Evolutionary conservation across 495 filamentous ascomycete genomes (phyloP).

Genomic region (Neurospora sp.): DNA sequence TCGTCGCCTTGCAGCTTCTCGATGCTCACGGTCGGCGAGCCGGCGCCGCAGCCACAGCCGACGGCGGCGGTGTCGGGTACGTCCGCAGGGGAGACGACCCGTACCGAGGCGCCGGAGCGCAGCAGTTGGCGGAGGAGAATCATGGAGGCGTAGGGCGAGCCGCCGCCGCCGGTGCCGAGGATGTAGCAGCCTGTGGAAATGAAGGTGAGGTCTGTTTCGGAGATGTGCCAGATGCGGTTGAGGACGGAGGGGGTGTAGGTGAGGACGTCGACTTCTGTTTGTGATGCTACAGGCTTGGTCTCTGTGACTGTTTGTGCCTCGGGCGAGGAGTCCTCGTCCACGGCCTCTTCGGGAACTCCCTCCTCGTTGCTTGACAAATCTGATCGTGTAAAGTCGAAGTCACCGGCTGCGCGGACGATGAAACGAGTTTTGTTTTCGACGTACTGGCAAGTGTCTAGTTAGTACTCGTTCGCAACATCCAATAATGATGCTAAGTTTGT

Average conservation of each 20-base stretch:
- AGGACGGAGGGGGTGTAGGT: slow-evolving; percentile 41
- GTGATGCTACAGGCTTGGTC: not conserved
- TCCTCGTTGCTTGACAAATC: slow-evolving; percentile 13
- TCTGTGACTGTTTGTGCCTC: slow-evolving; percentile 14
- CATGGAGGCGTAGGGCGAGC: slow-evolving; percentile 37
- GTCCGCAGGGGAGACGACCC: slow-evolving; percentile 24
- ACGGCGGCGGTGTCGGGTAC: slow-evolving; percentile 23
- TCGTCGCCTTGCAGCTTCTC: slow-evolving; percentile 44
- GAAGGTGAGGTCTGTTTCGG: slow-evolving; percentile 46
- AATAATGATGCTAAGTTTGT: not conserved
- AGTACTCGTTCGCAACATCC: not conserved
- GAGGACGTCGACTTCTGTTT: slow-evolving; percentile 29
- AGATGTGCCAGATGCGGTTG: slow-evolving; percentile 45
- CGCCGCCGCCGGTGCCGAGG: slow-evolving; percentile 52
- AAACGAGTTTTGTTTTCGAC: slow-evolving; percentile 42
- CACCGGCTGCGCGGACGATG: slow-evolving; percentile 40
- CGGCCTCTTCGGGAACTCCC: not conserved
- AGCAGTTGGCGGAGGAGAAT: slow-evolving; percentile 36
- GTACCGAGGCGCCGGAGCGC: slow-evolving; percentile 34
- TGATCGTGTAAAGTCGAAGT: slow-evolving; percentile 36
- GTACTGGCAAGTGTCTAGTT: slow-evolving; percentile 19
- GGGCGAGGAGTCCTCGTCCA: slow-evolving; percentile 5
- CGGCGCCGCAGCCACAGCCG: slow-evolving; percentile 36
- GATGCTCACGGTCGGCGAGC: slow-evolving; percentile 40
- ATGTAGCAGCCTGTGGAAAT: slow-evolving; percentile 51